phyloP scores from a whole-genome alignment of 78 protist species.

The Cyanophora paradoxa region DNA sequence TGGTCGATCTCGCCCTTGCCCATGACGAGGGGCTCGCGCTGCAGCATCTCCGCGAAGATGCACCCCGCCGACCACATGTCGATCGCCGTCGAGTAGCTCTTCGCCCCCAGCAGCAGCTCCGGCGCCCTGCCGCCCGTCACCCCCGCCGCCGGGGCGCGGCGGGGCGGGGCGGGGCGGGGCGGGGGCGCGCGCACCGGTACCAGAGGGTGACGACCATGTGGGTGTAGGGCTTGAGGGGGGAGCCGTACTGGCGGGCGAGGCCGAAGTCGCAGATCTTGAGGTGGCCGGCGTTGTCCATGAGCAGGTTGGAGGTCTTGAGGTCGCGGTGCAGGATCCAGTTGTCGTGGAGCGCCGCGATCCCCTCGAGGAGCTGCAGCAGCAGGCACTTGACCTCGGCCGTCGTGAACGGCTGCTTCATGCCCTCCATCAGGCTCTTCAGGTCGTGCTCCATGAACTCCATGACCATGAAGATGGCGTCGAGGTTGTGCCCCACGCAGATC shows the following conservation, averaged over 20 bases:
- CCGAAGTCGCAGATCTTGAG: conserved; percentile 24
- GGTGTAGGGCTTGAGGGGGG: conserved; percentile 21
- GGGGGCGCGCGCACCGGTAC: too few species aligned
- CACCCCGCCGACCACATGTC: conserved; percentile 37
- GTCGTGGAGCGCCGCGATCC: conserved; percentile 11
- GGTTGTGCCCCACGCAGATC: neutral
- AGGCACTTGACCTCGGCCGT: conserved; percentile 35
- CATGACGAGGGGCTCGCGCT: neutral
- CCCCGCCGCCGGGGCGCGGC: too few species aligned
- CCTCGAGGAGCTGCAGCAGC: conserved; percentile 15
- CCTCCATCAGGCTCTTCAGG: conserved; percentile 21
- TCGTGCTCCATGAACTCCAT: conserved; percentile 52
- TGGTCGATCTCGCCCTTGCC: conserved; percentile 21
- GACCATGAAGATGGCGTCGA: conserved; percentile 31
- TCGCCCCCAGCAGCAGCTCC: conserved; percentile 23
- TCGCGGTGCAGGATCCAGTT: conserved; percentile 13
- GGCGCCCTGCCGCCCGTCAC: too few species aligned
- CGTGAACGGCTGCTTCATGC: conserved; percentile 4
- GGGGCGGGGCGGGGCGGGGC: too few species aligned
- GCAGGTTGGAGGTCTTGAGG: conserved; percentile 5
- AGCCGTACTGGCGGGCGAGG: conserved; percentile 19
- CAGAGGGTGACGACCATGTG: conserved; percentile 36
- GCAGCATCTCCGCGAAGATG: conserved; percentile 2
- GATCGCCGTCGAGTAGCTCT: conserved; percentile 10
- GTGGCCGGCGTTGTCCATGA: neutral